Evolutionary conservation across 495 filamentous ascomycete species (phyloP).

Genomic region (Schizothecium vesticola): DNA sequence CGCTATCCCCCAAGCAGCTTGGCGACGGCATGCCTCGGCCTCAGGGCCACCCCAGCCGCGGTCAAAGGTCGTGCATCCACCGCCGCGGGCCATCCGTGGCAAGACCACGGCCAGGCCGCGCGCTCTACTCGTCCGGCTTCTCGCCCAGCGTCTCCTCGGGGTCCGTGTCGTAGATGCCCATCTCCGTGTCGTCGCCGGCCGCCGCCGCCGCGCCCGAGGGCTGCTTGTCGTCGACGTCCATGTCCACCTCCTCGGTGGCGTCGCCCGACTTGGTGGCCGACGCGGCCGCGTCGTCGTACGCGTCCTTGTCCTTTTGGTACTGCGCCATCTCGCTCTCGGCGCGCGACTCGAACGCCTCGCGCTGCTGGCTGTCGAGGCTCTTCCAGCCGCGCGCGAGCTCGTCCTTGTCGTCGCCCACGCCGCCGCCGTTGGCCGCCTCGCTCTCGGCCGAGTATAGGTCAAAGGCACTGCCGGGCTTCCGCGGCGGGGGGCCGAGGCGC

Average conservation of each 20-base stretch:
- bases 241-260: slow-evolving; percentile 19
- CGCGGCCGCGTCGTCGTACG: slow-evolving; percentile 23
- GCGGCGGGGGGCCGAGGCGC: slow-evolving; percentile 25
- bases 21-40: no score
- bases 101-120: neutral
- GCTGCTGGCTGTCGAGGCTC: slow-evolving; percentile 38
- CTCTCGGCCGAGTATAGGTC: slow-evolving; percentile 48
- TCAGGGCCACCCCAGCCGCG: no score
- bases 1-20: neutral
- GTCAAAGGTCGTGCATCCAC: no score
- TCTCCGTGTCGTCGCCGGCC: slow-evolving; percentile 39
- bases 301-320: slow-evolving; percentile 41
- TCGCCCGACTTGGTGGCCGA: slow-evolving; percentile 14
- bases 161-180: slow-evolving; percentile 36
- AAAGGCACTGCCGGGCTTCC: slow-evolving; percentile 44
- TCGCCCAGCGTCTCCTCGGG: slow-evolving; percentile 28
- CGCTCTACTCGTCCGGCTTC: slow-evolving; percentile 21
- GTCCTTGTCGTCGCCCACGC: slow-evolving; percentile 36
- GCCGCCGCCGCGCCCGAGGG: neutral
- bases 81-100: no score
- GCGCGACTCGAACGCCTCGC: slow-evolving; percentile 39
- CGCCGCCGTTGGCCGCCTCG: slow-evolving; percentile 28
- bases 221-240: slow-evolving; percentile 10
- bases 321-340: slow-evolving; percentile 37
- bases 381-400: slow-evolving; percentile 48